Conservation (phyloP, 2,329 filamentous ascomycete genomes). For the Aspergillus ustus region DNA sequence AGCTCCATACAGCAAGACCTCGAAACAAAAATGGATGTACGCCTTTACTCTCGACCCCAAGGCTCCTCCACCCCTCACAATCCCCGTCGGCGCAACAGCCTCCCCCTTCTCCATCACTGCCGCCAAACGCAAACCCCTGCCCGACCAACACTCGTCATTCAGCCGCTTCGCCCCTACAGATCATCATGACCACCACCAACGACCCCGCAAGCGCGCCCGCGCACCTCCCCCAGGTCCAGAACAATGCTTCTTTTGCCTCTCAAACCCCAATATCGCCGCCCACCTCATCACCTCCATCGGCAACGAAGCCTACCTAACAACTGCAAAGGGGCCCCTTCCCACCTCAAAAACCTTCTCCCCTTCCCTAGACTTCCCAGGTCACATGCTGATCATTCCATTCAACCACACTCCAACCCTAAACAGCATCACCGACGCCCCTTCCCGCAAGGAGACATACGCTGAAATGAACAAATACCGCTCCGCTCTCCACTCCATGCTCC, state of each 20-base stretch:
- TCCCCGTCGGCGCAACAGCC: slow-evolving; percentile 73
- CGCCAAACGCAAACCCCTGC: slow-evolving; percentile 62
- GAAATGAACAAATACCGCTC: slow-evolving; percentile 86
- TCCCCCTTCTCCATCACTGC: slow-evolving; percentile 64
- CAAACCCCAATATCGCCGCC: slow-evolving; percentile 78
- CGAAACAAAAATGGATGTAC: slow-evolving; percentile 70
- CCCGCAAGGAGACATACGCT: slow-evolving; percentile 62
- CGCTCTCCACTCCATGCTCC: slow-evolving; percentile 78
- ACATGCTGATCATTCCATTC: slow-evolving; percentile 90
- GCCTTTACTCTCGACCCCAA: slow-evolving; percentile 70
- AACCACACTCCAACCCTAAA: slow-evolving; percentile 77
- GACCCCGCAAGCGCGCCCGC: slow-evolving; percentile 49
- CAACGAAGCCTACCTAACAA: slow-evolving; percentile 84
- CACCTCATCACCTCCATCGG: slow-evolving; percentile 92
- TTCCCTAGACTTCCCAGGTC: slow-evolving; percentile 75
- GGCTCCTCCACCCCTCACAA: slow-evolving; percentile 61
- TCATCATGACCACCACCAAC: slow-evolving; percentile 39
- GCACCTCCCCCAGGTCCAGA: slow-evolving; percentile 66
- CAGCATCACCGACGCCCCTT: slow-evolving; percentile 65
- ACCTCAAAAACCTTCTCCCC: slow-evolving; percentile 69
- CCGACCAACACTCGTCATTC: slow-evolving; percentile 42
- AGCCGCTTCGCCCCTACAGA: slow-evolving; percentile 44
- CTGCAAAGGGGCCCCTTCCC: slow-evolving; percentile 86
- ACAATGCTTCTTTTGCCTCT: slow-evolving; percentile 94
- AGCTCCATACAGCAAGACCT: slow-evolving; percentile 73